Conservation (phyloP, 2,329 filamentous ascomycete species). For the Aspergillus tubingensis region DNA sequence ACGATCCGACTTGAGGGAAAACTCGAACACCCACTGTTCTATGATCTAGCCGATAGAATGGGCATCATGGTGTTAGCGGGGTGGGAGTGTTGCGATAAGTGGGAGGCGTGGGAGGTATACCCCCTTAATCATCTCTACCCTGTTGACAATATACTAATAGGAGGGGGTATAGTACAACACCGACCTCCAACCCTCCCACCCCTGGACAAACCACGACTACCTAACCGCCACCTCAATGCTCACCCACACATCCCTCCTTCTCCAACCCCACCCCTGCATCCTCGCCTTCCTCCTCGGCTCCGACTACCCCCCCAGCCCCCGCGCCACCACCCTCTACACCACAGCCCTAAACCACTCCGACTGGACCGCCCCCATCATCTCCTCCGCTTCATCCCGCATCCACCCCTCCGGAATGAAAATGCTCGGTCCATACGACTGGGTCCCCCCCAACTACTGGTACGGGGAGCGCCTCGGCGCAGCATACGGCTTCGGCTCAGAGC, state of each 20-base stretch:
- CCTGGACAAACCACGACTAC: constrained; percentile 49
- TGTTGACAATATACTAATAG: too few relatives aligned
- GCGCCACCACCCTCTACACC: constrained; percentile 57
- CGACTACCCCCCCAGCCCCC: constrained; percentile 64
- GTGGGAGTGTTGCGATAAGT: constrained; percentile 70
- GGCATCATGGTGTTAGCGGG: constrained; percentile 64
- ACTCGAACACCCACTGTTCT: constrained; percentile 63
- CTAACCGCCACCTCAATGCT: constrained; percentile 56
- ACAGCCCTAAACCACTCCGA: constrained; percentile 52
- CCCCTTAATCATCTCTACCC: too few relatives aligned
- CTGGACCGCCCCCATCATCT: constrained; percentile 61
- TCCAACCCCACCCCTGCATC: constrained; percentile 62
- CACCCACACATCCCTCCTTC: constrained; percentile 59
- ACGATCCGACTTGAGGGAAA: constrained; percentile 66
- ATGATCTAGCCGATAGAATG: constrained; percentile 59
- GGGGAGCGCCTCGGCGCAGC: constrained; percentile 57
- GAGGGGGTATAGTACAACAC: constrained; percentile 54
- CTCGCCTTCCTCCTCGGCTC: constrained; percentile 62
- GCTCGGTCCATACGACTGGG: constrained; percentile 68
- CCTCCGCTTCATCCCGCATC: constrained; percentile 55
- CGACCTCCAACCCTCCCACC: constrained; percentile 36
- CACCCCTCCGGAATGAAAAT: constrained; percentile 65
- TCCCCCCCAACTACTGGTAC: constrained; percentile 67
- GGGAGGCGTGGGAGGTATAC: constrained; percentile 59
- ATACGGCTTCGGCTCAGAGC: constrained; percentile 65